Evolutionary conservation across 306 rosid genomes (phyloP).

Genomic region (Begonia loranthoides): DNA sequence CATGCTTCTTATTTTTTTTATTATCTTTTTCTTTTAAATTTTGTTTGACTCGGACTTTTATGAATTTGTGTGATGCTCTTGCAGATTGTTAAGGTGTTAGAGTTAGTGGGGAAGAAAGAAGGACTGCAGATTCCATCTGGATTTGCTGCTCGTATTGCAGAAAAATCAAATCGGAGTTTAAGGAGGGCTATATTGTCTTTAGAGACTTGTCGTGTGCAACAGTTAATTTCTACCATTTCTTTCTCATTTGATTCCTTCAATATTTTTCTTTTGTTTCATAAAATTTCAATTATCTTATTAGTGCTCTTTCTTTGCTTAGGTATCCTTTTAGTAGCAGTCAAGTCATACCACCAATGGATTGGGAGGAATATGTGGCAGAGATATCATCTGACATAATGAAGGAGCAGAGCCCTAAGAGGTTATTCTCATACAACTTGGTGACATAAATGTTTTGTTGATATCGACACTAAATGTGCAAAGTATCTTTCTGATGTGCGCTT

Average conservation of each 20-base stretch:
- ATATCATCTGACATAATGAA: constrained; percentile 90
- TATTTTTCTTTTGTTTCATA: no score
- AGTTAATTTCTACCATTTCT: constrained; percentile 33
- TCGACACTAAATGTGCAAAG: no score
- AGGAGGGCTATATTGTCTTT: constrained; percentile 77
- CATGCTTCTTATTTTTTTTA: not conserved
- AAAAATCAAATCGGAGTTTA: constrained; percentile 70
- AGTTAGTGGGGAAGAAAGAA: constrained; percentile 76
- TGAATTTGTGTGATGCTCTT: constrained; percentile 1
- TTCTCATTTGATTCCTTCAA: not conserved
- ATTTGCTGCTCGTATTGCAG: constrained; percentile 61
- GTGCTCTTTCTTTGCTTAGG: constrained; percentile 29
- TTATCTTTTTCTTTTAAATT: not conserved
- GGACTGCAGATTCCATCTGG: constrained; percentile 69
- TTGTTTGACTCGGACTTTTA: not conserved
- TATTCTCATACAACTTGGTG: constrained; percentile 3
- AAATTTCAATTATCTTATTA: constrained; percentile 7
- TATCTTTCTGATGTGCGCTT: no score
- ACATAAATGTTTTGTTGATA: no score
- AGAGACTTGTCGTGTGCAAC: constrained; percentile 88
- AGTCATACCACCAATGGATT: constrained; percentile 74
- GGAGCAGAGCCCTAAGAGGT: constrained; percentile 98
- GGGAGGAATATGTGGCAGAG: constrained; percentile 90
- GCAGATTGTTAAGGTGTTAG: constrained; percentile 65
- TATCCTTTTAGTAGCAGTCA: constrained; percentile 78